A percentile compares a stretch with the other conserved stretches of the same genome.
These are phyloP conservation scores for Pelargonium myrrhifolium DNA, from an alignment of 441 rosid genomes.

Conservation along the genomic window DNA sequence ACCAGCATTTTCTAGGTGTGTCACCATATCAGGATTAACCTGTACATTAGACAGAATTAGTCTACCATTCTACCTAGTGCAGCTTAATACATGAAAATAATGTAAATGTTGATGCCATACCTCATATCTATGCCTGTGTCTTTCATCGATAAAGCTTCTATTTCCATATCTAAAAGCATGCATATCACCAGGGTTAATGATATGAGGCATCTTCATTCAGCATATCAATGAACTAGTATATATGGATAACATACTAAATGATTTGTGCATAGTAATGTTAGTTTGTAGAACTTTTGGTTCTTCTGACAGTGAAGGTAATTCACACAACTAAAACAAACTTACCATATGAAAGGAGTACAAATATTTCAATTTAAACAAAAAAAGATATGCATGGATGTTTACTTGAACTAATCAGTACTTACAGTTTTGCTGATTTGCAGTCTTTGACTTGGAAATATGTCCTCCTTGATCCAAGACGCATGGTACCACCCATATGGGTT, in stretches of 20 bases:
- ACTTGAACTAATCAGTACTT: slow-evolving; percentile 20
- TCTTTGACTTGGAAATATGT: slow-evolving; percentile 43
- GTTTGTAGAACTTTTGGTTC: background rate
- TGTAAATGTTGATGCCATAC: slow-evolving; percentile 23
- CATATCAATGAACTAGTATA: background rate
- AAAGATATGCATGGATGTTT: background rate
- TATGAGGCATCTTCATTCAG: background rate
- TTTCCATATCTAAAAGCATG: slow-evolving; percentile 41
- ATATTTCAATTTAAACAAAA: background rate
- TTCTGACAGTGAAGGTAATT: background rate
- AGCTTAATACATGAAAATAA: background rate
- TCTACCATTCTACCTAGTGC: background rate
- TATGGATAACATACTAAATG: background rate
- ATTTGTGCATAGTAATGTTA: background rate
- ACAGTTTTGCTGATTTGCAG: slow-evolving; percentile 52
- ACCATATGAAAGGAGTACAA: background rate
- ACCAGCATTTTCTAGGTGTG: slow-evolving; percentile 44
- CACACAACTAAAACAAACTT: background rate
- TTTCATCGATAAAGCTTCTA: slow-evolving; percentile 40
- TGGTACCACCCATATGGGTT: slow-evolving; percentile 68
- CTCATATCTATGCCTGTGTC: slow-evolving; percentile 72
- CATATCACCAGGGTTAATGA: slow-evolving; percentile 3
- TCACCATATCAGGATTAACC: slow-evolving; percentile 64
- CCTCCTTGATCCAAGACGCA: slow-evolving; percentile 66
- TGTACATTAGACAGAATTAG: slow-evolving; percentile 17